Conservation (phyloP, 1,139 yeast species). For the Tardiomyces depauwii region DNA sequence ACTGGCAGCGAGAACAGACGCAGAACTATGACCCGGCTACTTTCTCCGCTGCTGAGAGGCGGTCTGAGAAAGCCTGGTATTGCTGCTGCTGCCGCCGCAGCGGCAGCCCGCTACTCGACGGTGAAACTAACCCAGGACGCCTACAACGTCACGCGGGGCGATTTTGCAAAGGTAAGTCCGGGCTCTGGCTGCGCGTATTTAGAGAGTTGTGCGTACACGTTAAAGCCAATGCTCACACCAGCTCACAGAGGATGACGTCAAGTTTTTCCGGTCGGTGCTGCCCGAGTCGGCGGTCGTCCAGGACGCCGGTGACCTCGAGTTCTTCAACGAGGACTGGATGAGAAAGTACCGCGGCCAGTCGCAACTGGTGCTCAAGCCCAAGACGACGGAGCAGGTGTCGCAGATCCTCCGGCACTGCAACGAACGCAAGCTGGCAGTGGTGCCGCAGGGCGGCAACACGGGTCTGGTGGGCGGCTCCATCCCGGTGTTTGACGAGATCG, state of each 20-base stretch:
- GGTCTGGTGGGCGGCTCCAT: constrained; percentile 94
- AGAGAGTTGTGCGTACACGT: no score
- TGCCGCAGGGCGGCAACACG: constrained; percentile 97
- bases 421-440: constrained; percentile 67
- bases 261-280: constrained; percentile 48
- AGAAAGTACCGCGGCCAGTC: constrained; percentile 87
- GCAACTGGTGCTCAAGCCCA: constrained; percentile 72
- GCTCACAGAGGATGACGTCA: constrained; percentile 48
- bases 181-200: no score
- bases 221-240: constrained; percentile 11
- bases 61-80: no score
- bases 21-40: no score
- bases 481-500: constrained; percentile 87
- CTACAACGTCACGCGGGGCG: no score
- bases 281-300: constrained; percentile 36
- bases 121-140: no score
- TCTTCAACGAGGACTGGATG: constrained; percentile 93
- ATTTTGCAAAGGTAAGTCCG: no score
- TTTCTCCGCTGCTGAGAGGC: no score
- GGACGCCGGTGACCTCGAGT: constrained; percentile 53
- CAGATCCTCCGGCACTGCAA: constrained; percentile 73
- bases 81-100: no score
- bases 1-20: no score
- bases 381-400: constrained; percentile 68
- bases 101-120: no score